Conservation (phyloP, 139 green algal genomes). For the Coccomyxa sp. region DNA sequence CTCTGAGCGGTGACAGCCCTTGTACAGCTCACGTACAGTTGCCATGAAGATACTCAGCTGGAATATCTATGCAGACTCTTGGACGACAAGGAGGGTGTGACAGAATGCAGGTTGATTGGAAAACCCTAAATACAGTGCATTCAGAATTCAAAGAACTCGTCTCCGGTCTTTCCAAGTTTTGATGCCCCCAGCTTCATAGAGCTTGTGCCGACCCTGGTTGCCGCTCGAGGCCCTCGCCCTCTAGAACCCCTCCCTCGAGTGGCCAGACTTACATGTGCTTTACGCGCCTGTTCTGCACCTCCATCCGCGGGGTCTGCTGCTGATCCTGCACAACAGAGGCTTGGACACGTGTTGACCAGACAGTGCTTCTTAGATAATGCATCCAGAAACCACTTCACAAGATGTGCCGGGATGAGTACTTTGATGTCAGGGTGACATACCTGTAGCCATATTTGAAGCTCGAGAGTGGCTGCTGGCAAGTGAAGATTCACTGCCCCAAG, state of each 20-base stretch:
- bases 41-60: no score
- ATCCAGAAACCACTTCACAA: background rate
- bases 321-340: background rate
- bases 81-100: no score
- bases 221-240: background rate
- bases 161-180: background rate
- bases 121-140: no score
- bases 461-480: background rate
- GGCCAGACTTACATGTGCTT: background rate
- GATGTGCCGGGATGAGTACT: background rate
- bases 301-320: background rate
- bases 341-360: background rate
- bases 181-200: background rate
- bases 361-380: background rate
- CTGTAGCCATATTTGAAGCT: background rate
- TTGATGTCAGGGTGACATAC: background rate
- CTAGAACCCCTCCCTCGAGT: background rate
- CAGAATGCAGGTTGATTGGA: no score
- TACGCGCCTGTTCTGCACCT: background rate
- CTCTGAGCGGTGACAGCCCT: no score
- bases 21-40: no score
- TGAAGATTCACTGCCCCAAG: background rate
- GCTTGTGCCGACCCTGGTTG: background rate
- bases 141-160: constrained; percentile 1
- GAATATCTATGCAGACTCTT: no score